Evolutionary conservation across 1,284 basidiomycete genomes (phyloP), one percentile per base, ranked within the genome.

Genomic region (Apiotrichum porosum): DNA sequence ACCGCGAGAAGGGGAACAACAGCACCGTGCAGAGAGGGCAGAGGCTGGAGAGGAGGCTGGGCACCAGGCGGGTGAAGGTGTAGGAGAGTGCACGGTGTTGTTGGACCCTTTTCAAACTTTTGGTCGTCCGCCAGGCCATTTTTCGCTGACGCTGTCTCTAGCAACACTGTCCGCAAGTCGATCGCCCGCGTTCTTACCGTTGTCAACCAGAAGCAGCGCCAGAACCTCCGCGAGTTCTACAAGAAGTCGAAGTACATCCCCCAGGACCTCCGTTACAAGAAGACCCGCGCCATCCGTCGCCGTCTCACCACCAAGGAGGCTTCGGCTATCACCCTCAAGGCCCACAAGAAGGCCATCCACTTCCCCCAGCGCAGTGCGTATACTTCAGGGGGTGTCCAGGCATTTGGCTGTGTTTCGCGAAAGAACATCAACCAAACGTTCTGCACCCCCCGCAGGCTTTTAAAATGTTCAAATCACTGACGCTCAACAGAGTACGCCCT

Each of bases 131-230:
- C n/a, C n/a, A n/a, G n/a, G n/a, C n/a, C n/a, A n/a, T n/a, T n/a
- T 15, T 17, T 22, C 23, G 49, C 47, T 52, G 36, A 41, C 32
- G 18, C 14, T 52, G 26, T 28, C 38, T 39, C 12, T 69, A 98
- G 94, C 78, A 85, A 88, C 78, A 82, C 88, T 63, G 88, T 97
- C 75, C 93, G 95, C 81, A 98, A 98, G 81, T 94, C 91, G 63
- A 93, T 99, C 71, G 95, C 95, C 58, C 91, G 95, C 56, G 94
- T 98, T 61, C 78, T 97, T 78, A 99, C 95, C 42, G 92, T 98
- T 66, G 94, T 88, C 80, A 97, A 97, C 86, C 86, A 90, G 75
- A 99, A 99, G 80, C 85, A 87, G 70, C 88, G 95, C 66, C 85
- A 90, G 79, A 92, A 94, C 79, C 83, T 97, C 63, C 88, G 90